Evolutionary conservation across 139 green algal genomes (phyloP), one percentile per base, ranked within the genome.

Genomic region (Picochlorum sp.): DNA sequence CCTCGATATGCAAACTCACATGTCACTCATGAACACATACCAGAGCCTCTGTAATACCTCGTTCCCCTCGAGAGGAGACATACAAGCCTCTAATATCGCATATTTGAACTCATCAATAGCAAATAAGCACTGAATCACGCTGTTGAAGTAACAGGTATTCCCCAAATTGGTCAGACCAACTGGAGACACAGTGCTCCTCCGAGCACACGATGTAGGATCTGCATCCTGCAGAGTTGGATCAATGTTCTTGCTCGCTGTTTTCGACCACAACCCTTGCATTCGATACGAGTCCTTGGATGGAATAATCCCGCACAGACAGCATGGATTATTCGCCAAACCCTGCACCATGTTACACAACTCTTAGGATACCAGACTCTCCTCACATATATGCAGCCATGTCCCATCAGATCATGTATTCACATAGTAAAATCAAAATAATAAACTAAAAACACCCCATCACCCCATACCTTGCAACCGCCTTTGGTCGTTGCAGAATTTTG

Each of bases 121-220:
- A 69, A 84, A 89, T 26, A 96, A 73, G 68, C 83, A 88, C 76
- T 96, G 89, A 52, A 96, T 73, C 24, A 84, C 86, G 11, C 66
- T 77, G 69, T 92, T 94, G 8, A 87, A 80, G 67, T 96, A 96
- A 81, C 89, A 96, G 4, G 87, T 95, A 74, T 89, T 89, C 49
- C 87, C 89, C 11, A 95, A 75, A 73, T 96, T 96, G 56, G 68
- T 70, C 45, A 96, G 69, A 0, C 89, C 89, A 14, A 71, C 73
- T 0, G 86, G 88, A 15, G 32, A 10, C 45, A 50, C n/a, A 8
- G 38, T 16, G 4, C 70, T 57, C 67, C 34, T 21, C 13, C 66
- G 74, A 20, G 16, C n/a, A 20, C 47, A 54, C 9, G 6, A 20
- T 54, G 47, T 21, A 26, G 60, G 58, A 2, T 66, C 61, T 16